These are phyloP conservation scores for Spathaspora gorwiae DNA, from an alignment of 805 yeast genomes.

Conservation along the genomic window DNA sequence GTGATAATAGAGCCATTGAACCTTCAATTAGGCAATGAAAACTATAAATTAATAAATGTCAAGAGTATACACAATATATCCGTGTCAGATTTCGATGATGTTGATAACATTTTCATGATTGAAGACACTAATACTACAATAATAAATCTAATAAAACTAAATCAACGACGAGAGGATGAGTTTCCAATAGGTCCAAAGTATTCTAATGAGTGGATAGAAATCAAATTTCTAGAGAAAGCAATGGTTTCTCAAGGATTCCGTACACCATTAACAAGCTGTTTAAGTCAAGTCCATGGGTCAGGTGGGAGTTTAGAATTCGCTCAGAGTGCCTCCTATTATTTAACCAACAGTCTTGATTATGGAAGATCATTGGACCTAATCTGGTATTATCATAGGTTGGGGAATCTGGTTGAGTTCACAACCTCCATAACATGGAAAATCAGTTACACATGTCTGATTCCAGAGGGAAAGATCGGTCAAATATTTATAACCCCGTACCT, in stretches of 20 bases:
- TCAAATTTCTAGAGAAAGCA: background rate
- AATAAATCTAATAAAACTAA: background rate
- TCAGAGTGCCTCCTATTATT: background rate
- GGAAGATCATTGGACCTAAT: slow-evolving; percentile 3
- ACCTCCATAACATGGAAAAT: background rate
- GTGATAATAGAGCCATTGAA: background rate
- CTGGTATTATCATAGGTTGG: slow-evolving; percentile 4
- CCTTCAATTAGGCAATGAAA: too few relatives aligned
- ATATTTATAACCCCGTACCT: slow-evolving; percentile 2
- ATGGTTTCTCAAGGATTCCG: background rate
- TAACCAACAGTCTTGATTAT: slow-evolving; percentile 4
- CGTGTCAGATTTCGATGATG: background rate
- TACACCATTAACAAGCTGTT: slow-evolving; percentile 5
- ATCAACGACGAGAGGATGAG: background rate
- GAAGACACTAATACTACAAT: background rate
- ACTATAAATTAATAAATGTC: background rate
- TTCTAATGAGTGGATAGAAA: background rate
- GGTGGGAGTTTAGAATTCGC: slow-evolving; percentile 6
- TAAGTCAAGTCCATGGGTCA: slow-evolving; percentile 5
- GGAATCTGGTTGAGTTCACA: slow-evolving; percentile 2
- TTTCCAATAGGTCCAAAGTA: background rate
- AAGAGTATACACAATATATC: background rate
- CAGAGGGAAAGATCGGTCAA: slow-evolving; percentile 5
- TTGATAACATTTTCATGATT: slow-evolving; percentile 2
- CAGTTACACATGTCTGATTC: slow-evolving; percentile 5